Conservation (phyloP, 805 yeast species). For the Wickerhamomyces chaumierensis region DNA sequence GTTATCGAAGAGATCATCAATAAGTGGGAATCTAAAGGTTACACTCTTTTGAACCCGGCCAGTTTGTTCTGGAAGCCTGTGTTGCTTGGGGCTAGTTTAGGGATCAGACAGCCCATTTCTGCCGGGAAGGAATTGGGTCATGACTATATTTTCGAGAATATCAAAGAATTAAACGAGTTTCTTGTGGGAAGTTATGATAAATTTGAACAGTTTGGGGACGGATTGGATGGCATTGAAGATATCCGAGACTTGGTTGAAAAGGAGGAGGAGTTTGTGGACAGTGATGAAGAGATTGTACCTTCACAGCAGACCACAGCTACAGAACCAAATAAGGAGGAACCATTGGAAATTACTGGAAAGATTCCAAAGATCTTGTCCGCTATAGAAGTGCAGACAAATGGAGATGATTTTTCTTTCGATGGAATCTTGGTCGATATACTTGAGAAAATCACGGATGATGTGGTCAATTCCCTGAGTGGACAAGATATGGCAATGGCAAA, state of each 20-base stretch:
- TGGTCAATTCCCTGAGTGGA: no score
- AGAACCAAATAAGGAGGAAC: no score
- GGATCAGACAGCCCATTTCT: constrained; percentile 38
- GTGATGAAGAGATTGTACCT: constrained; percentile 12
- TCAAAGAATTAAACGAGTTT: not conserved
- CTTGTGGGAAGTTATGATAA: not conserved
- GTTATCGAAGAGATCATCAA: constrained; percentile 29
- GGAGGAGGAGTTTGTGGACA: constrained; percentile 26
- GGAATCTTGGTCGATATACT: no score
- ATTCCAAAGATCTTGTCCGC: no score
- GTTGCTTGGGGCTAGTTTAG: constrained; percentile 79
- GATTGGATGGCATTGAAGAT: constrained; percentile 5
- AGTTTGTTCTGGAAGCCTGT: constrained; percentile 71
- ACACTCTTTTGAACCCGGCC: constrained; percentile 38
- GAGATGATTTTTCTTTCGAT: no score
- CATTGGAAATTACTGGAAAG: no score
- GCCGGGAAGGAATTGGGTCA: not conserved
- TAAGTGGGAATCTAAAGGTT: constrained; percentile 44
- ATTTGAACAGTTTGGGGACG: constrained; percentile 1
- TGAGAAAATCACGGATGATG: no score
- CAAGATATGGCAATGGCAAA: not conserved
- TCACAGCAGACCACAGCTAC: no score
- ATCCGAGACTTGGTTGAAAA: constrained; percentile 41
- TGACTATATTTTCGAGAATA: not conserved
- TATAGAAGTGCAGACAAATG: no score